Base-by-base conservation (phyloP, 225 moss, liverwort and hornwort species). In the Asterella californica region DNA sequence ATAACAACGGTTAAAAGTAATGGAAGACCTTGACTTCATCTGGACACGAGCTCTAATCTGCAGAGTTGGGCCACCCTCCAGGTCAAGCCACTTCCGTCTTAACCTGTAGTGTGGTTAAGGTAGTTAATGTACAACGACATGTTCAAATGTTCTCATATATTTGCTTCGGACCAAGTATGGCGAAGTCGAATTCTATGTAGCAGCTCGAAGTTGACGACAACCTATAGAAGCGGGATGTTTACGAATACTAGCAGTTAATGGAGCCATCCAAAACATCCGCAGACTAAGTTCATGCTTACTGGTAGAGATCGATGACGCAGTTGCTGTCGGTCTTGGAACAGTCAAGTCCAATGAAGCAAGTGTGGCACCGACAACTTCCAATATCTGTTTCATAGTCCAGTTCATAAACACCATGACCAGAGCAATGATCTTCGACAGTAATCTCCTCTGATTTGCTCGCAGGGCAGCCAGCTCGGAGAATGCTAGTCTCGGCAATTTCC, bases 261-360 rank as follows among this genome's bases (percentile, higher is more conserved):
- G 10, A 45, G n/a, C 21, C 9, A 5, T 42, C 37, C 4, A 37
- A 38, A 22, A 38, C 25, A 22, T 38, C 0, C 15, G 9, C 11
- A 25, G 0, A 24, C 5, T 1, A 71, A 19, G 18, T 57, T 21
- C 24, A 15, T 25, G 78, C 96, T 88, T 85, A 97, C 96, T 97
- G 96, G 87, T 91, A 90, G 50, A 97, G 79, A 80, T 97, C 91
- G 61, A 97, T 88, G 68, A 93, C 80, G 89, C 96, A 97, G 60
- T 79, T 85, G n/a, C 73, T 62, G 22, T 90, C 85, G 54, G 80
- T 70, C 37, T 77, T 79, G 1, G 92, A 91, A 86, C 94, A 94
- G 81, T 94, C 91, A 22, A 45, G n/a, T 65, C 96, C 93, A 34
- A 81, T 87, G 82, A 88, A 92, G 86, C 96, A 94, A 78, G 90